Evolutionary conservation across 2,329 filamentous ascomycete genomes (phyloP), one percentile per base, ranked within the genome.

Genomic region (Colletotrichum scovillei): DNA sequence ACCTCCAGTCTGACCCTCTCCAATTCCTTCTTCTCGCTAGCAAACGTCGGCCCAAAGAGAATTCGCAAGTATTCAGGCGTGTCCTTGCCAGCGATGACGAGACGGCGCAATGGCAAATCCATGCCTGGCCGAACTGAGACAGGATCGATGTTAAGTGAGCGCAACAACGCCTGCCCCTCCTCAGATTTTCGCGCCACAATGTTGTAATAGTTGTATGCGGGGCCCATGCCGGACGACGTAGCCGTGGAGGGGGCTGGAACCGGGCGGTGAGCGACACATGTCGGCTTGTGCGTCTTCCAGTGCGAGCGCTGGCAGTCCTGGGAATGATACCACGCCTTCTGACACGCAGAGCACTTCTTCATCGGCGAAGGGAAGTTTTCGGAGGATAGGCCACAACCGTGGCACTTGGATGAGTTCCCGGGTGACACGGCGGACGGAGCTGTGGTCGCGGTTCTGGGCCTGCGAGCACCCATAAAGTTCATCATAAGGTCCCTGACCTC

Each of bases 311-410:
- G 66, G 26, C 66, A 68, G 24, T 63, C 66, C 30, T 42, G 58
- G 22, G 66, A 68, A 8, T 68, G 66, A 46, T 68, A 68, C 58
- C 66, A 68, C 0, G 57, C 66, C 30, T 63, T 9, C 3, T 4
- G 8, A 16, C 66, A 68, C 5, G 22, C 66, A 8, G 66, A 55
- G n/a, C 57, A 68, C 57, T 46, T 68, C 30, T 46, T 63, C 26
- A 68, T 30, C 3, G 66, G 49, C 12, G 5, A 6, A 1, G 49
- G 0, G 14, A 68, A 63, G 30, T 5, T 32, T 22, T 30, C 66
- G 57, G 14, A 6, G 24, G 14, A 30, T 6, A 16, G 9, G 11
- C 66, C 16, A 46, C 66, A 68, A 14, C 66, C 57, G 19, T 68
- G 57, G 57, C 66, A 68, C 5, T 4, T 68, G 3, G 32, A 63